Evolutionary conservation across 306 rosid species (phyloP).

Genomic region (Begonia loranthoides): DNA sequence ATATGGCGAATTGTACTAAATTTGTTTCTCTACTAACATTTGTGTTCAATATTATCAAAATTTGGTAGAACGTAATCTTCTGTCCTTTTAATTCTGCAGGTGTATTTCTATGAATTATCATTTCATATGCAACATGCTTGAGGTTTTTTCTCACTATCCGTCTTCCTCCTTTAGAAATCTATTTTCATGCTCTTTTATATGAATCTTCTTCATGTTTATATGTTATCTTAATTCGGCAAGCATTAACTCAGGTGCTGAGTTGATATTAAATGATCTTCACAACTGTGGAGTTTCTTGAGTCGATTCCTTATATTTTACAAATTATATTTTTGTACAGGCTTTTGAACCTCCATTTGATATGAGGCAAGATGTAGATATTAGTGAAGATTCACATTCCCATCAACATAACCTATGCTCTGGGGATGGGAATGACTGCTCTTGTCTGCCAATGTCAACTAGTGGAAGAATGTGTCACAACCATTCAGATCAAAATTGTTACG

Average conservation of each 20-base stretch:
- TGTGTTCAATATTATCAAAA: not conserved
- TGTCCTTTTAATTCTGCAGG: constrained; percentile 38
- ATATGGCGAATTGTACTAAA: too few relatives aligned
- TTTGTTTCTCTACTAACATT: too few relatives aligned
- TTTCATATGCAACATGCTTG: constrained; percentile 87
- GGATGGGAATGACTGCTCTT: constrained; percentile 24
- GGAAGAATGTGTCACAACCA: constrained; percentile 26
- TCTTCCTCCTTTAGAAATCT: constrained; percentile 2
- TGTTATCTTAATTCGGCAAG: too few relatives aligned
- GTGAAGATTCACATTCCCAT: constrained; percentile 25
- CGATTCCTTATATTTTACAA: too few relatives aligned
- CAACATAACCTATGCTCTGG: constrained; percentile 23
- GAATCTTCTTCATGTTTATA: too few relatives aligned
- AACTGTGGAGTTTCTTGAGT: too few relatives aligned
- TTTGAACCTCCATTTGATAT: constrained; percentile 95
- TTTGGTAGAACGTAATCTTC: constrained; percentile 14
- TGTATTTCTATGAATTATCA: constrained; percentile 66
- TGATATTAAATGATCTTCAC: too few relatives aligned
- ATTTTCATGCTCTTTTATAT: not conserved
- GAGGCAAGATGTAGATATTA: constrained; percentile 45
- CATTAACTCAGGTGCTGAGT: too few relatives aligned
- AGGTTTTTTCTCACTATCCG: constrained; percentile 32
- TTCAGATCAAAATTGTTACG: constrained; percentile 31
- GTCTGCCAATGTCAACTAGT: constrained; percentile 32
- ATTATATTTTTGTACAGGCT: constrained; percentile 26